Conservation (phyloP, 2,329 filamentous ascomycete genomes). For the Phaeosphaeria sp. region DNA sequence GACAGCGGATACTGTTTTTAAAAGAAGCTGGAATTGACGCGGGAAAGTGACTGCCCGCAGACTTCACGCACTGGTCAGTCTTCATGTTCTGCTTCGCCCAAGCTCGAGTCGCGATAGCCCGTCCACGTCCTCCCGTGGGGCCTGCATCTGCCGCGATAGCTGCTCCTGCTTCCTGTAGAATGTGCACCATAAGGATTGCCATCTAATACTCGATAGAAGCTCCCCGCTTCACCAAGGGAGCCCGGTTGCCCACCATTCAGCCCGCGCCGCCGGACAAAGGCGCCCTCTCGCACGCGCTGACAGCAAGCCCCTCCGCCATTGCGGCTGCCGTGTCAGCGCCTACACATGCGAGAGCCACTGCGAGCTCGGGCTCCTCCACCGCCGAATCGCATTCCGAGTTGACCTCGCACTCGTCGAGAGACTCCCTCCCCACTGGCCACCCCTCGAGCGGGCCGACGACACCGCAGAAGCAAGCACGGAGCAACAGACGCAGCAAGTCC, state of each 20-base stretch:
- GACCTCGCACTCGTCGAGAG: conserved; percentile 41
- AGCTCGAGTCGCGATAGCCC: conserved; percentile 20
- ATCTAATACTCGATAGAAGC: conserved; percentile 34
- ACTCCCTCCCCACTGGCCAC: conserved; percentile 34
- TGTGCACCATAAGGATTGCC: conserved; percentile 15
- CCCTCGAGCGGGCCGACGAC: conserved; percentile 29
- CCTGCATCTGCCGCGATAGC: not conserved
- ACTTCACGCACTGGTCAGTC: conserved; percentile 10
- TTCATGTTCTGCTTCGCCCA: conserved; percentile 19
- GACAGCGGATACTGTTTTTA: conserved; percentile 33
- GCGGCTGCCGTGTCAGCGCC: conserved; percentile 16
- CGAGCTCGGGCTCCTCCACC: conserved; percentile 33
- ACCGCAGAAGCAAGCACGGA: conserved; percentile 37
- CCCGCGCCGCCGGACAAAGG: conserved; percentile 36
- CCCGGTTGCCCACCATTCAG: conserved; percentile 36
- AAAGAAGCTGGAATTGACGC: conserved; percentile 43
- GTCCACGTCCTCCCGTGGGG: conserved; percentile 17
- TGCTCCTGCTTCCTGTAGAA: not conserved
- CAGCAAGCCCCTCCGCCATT: conserved; percentile 16
- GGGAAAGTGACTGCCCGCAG: conserved; percentile 39
- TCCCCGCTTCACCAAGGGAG: conserved; percentile 12
- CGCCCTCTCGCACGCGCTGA: conserved; percentile 24
- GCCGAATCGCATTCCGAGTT: conserved; percentile 34
- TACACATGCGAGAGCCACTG: conserved; percentile 37
- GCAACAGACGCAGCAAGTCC: conserved; percentile 34